A percentile compares a stretch with the other conserved stretches of the same genome.
phyloP scores from a whole-genome alignment of 208 protist genomes.

The Acanthamoeba healyi region DNA sequence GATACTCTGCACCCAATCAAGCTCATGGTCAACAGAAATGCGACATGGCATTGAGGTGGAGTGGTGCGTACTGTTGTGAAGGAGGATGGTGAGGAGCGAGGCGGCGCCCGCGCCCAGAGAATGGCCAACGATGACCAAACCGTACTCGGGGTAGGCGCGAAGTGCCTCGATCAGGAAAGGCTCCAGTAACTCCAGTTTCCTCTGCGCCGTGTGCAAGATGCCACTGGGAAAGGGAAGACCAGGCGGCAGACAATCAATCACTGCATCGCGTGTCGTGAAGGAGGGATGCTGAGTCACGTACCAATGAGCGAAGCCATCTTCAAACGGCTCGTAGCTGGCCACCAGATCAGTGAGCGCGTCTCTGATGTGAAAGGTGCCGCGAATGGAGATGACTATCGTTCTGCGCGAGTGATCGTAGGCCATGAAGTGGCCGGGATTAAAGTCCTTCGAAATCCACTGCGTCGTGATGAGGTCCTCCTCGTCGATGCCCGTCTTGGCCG shows the following conservation, averaged over 20 bases:
- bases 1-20: constrained; percentile 31
- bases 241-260: not conserved
- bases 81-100: constrained; percentile 47
- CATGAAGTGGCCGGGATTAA: constrained; percentile 67
- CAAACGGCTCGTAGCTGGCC: constrained; percentile 63
- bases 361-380: constrained; percentile 59
- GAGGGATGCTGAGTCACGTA: not conserved
- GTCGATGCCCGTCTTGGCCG: constrained; percentile 64
- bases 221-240: not conserved
- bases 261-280: not conserved
- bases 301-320: constrained; percentile 70
- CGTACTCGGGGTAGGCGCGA: constrained; percentile 3
- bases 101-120: constrained; percentile 48
- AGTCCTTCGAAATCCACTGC: constrained; percentile 60
- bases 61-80: constrained; percentile 45
- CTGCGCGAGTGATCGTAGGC: constrained; percentile 53
- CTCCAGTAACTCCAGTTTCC: constrained; percentile 75
- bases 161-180: constrained; percentile 23
- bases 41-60: not conserved
- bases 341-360: constrained; percentile 64
- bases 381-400: constrained; percentile 54
- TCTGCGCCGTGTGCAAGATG: constrained; percentile 76
- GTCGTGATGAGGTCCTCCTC: constrained; percentile 49
- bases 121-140: constrained; percentile 50
- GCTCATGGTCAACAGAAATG: not conserved